Base-by-base conservation (phyloP, 768 basidiomycete genomes). In the Podaxis carcinomalis region DNA sequence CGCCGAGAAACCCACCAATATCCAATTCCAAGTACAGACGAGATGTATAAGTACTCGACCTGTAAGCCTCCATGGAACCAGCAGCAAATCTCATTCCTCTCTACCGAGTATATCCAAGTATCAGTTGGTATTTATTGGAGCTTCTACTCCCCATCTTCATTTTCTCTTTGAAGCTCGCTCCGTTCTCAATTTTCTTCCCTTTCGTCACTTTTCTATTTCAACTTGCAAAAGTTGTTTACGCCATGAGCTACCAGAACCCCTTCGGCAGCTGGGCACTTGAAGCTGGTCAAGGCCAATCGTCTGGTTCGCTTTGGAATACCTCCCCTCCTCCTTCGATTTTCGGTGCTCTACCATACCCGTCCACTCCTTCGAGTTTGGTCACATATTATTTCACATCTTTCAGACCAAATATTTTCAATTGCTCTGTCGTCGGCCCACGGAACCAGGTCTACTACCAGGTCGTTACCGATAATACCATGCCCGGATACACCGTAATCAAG, bases 331-430 rank as follows among this genome's bases (percentile, higher is more conserved):
- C 85, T 51, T 87, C 87, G 51, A 71, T 87, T 60, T 84, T 82
- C 65, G 87, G 87, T 4, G 86, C 85, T 0, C 81, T 88, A 19
- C 87, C 87, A 28, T 85, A 83, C 65, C 78, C 83, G 0, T 56
- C 72, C 23, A 59, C 74, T 32, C 62, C 74, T 23, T 67, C 74
- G 5, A 70, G 73, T 32, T 62, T 75, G 27, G 64, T 72, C 68
- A 68, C 73, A 4, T 82, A 83, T 69, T 75, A 76, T 51, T 83
- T 88, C 75, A 78, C 79, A 10, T 71, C 76, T 11, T 77, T 83
- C 67, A 79, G 73, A 61, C 79, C 82, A 3, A 77, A 76, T 39
- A 72, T 88, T 6, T 74, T 87, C 56, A 83, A 88, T 67, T 85
- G 79, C 66, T 72, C 67, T 19, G 79, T 88, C 63, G 60, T 85